Base-by-base conservation (phyloP, 2,329 filamentous ascomycete genomes). In the Exophiala sp. region DNA sequence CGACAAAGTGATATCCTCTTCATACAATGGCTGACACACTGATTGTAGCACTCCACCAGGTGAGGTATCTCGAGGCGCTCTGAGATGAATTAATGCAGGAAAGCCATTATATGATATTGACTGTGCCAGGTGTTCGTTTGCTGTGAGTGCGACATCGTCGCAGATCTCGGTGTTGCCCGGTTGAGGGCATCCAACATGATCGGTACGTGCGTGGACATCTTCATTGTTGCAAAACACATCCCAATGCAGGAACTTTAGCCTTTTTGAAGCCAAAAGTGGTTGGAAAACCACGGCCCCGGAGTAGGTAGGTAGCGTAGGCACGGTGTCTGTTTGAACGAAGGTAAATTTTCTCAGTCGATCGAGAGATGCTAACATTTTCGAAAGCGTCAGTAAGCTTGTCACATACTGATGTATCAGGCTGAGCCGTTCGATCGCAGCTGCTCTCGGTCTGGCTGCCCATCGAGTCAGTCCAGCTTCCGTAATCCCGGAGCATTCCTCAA, bases 161-260 rank as follows among this genome's bases (percentile, higher is more conserved):
- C 14, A 18, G 16, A 16, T 29, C 10, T 12, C 7, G 29, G 38
- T 7, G 18, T 5, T 34, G 3, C 2, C 10, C 14, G 24, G 21
- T 21, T n/a, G 43, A 36, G n/a, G 44, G 18, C 11, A 35, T 4
- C 16, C 38, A 43, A 14, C 24, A 9, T 12, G 38, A 4, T 34
- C 14, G 12, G 44, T 12, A 4, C 32, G 43, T 3, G 14, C 5
- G 34, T 20, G 18, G 6, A 10, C 43, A 16, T 38, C 39, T 29
- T 14, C 32, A 32, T 20, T 73, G 72, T 1, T 79, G 77, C 4
- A 70, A 69, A 59, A 91, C 87, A 76, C 64, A 61, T 84, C 81
- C 80, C 81, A 84, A 62, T 85, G 81, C 2, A 85, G 66, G 56
- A 73, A 75, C 50, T 70, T 69, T 9, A 84, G 68, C n/a, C 67